Evolutionary conservation across 1,284 basidiomycete species (phyloP).

Genomic region (Cryptococcus sp.): DNA sequence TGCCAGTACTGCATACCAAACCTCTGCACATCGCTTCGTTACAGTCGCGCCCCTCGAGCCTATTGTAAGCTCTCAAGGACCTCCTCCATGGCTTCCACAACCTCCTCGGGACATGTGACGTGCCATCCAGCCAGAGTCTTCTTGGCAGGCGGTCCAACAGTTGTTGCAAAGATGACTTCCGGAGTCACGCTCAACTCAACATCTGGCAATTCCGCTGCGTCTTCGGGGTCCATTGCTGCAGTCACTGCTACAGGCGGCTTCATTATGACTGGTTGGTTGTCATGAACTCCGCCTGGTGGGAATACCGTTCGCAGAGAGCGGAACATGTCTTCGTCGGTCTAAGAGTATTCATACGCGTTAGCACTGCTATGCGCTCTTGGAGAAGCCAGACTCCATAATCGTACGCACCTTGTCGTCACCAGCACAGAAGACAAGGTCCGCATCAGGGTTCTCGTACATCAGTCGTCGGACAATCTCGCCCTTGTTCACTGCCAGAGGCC

Average conservation of each 20-base stretch:
- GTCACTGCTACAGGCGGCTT: constrained; percentile 74
- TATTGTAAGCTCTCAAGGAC: constrained; percentile 23
- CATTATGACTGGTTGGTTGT: constrained; percentile 58
- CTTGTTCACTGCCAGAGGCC: constrained; percentile 94
- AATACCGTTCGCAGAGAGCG: constrained; percentile 65
- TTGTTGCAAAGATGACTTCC: constrained; percentile 80
- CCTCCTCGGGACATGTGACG: constrained; percentile 62
- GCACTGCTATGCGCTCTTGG: not conserved
- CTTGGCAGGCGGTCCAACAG: constrained; percentile 82
- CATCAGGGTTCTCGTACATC: constrained; percentile 86
- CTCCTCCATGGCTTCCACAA: constrained; percentile 48
- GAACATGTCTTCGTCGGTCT: constrained; percentile 98
- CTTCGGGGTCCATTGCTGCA: constrained; percentile 50
- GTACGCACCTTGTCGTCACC: constrained; percentile 91
- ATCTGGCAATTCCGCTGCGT: constrained; percentile 53
- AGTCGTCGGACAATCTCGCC: constrained; percentile 97
- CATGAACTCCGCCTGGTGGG: constrained; percentile 56
- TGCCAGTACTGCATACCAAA: not conserved
- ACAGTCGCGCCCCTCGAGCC: no score
- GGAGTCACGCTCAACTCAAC: constrained; percentile 66
- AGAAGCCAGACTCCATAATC: not conserved
- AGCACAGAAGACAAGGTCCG: constrained; percentile 94
- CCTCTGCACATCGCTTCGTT: no score
- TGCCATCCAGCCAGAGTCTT: constrained; percentile 86
- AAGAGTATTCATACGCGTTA: not conserved